These are phyloP conservation scores for Phellinidium pouzarii DNA, from an alignment of 1,284 basidiomycete species.

Conservation along the genomic window DNA sequence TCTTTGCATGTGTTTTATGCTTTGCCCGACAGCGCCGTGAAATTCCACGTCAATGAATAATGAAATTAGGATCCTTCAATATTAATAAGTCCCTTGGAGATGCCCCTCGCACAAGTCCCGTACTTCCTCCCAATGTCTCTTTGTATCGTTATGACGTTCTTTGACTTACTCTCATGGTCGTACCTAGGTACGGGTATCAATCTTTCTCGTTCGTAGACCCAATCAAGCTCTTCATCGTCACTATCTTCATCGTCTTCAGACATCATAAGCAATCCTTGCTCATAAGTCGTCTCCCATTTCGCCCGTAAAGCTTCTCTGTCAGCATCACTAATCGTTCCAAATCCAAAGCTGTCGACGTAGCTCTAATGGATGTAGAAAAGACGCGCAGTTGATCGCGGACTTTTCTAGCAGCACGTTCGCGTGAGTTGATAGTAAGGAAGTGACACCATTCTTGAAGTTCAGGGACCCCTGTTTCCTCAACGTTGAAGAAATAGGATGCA, in stretches of 20 bases:
- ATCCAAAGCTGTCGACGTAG: conserved; percentile 44
- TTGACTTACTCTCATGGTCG: not conserved
- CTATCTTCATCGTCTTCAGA: conserved; percentile 24
- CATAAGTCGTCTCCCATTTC: conserved; percentile 42
- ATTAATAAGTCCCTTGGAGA: conserved; percentile 39
- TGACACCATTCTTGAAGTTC: conserved; percentile 55
- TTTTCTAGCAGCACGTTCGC: conserved; percentile 44
- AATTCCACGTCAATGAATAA: conserved; percentile 44
- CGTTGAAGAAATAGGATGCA: conserved; percentile 47
- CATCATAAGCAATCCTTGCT: conserved; percentile 14
- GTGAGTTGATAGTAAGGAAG: conserved; percentile 44
- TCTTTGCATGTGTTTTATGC: conserved; percentile 43
- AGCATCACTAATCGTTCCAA: conserved; percentile 41
- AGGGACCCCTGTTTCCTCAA: conserved; percentile 50
- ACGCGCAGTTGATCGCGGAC: conserved; percentile 42
- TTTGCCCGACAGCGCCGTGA: conserved; percentile 34
- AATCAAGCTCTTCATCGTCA: conserved; percentile 12
- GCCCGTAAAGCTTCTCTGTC: conserved; percentile 45
- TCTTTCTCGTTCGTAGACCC: conserved; percentile 6
- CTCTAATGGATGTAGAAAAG: conserved; percentile 41
- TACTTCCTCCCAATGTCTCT: too few relatives aligned
- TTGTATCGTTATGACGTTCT: too few relatives aligned
- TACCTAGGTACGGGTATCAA: conserved; percentile 1
- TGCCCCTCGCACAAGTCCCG: conserved; percentile 31
- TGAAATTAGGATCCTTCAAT: too few relatives aligned